These are phyloP conservation scores for Diaporthe australafricana DNA, from an alignment of 2,329 filamentous ascomycete genomes.

Conservation along the genomic window DNA sequence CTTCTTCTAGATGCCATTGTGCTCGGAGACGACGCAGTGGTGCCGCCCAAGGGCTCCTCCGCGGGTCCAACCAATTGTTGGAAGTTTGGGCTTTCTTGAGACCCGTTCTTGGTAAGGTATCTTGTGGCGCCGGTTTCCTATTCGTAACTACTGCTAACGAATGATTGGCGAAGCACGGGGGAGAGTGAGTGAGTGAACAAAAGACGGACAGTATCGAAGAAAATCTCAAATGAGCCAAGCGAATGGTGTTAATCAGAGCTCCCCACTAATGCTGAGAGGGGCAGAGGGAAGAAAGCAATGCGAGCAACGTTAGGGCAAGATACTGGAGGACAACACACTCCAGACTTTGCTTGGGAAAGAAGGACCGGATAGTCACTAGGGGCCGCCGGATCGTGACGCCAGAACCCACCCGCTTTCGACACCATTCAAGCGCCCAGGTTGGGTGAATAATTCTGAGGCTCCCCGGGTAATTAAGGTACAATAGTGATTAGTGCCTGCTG, in stretches of 20 bases:
- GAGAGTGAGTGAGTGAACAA: background rate
- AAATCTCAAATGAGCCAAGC: background rate
- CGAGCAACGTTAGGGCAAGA: background rate
- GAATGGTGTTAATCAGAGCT: background rate
- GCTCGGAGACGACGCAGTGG: background rate
- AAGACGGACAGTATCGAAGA: background rate
- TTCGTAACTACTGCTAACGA: background rate
- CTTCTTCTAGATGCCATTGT: too few relatives aligned
- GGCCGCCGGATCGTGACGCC: background rate
- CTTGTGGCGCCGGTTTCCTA: background rate
- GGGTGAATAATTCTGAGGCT: background rate
- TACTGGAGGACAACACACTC: background rate
- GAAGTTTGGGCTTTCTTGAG: background rate
- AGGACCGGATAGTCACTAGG: conserved; percentile 11
- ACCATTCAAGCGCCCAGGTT: background rate
- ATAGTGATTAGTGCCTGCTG: background rate
- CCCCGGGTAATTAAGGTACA: background rate
- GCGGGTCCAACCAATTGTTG: background rate
- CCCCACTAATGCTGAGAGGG: background rate
- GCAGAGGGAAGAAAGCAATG: background rate
- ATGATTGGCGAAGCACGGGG: background rate
- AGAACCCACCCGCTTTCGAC: background rate
- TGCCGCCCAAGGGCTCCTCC: background rate
- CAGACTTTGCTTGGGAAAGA: conserved; percentile 12
- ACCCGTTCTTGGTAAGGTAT: background rate